phyloP scores from a whole-genome alignment of 2,329 filamentous ascomycete species.

The Penicillium sp. region DNA sequence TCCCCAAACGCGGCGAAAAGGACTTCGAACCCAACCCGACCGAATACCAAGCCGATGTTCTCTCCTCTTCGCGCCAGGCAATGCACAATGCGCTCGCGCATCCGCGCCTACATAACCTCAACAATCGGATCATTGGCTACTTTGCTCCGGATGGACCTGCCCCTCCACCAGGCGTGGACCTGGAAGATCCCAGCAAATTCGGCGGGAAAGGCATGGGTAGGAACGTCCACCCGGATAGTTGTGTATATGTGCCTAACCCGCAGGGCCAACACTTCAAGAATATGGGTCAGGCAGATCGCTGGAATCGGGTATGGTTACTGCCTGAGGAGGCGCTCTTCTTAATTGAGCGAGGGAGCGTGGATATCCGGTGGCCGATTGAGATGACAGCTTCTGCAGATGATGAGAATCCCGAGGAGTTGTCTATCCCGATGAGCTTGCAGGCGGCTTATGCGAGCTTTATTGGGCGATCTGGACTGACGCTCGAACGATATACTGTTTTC shows the following conservation, averaged over 20 bases:
- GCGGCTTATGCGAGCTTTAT: conserved; percentile 86
- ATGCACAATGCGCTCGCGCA: conserved; percentile 87
- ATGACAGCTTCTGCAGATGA: conserved; percentile 29
- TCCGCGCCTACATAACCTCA: conserved; percentile 73
- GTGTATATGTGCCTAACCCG: conserved; percentile 71
- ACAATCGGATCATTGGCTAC: conserved; percentile 69
- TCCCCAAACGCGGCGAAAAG: conserved; percentile 92
- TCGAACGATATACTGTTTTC: conserved; percentile 89
- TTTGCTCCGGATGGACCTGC: conserved; percentile 67
- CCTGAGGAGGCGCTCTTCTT: conserved; percentile 92
- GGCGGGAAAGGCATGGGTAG: conserved; percentile 15
- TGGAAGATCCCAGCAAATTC: conserved; percentile 22
- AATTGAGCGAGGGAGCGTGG: conserved; percentile 82
- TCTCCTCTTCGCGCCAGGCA: conserved; percentile 80
- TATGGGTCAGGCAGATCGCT: conserved; percentile 72
- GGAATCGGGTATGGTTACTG: conserved; percentile 76
- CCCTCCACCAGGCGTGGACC: conserved; percentile 18
- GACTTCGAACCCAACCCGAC: conserved; percentile 96
- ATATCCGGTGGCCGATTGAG: conserved; percentile 78
- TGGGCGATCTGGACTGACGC: conserved; percentile 65
- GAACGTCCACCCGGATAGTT: conserved; percentile 36
- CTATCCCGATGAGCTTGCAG: conserved; percentile 86
- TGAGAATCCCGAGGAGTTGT: conserved; percentile 51
- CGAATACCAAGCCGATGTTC: conserved; percentile 73
- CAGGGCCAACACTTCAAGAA: conserved; percentile 73